A percentile compares a stretch with the other conserved stretches of the same genome.
Evolutionary conservation across 176 grass and related monocot genomes (phyloP).

Genomic region (Ananas comosus): DNA sequence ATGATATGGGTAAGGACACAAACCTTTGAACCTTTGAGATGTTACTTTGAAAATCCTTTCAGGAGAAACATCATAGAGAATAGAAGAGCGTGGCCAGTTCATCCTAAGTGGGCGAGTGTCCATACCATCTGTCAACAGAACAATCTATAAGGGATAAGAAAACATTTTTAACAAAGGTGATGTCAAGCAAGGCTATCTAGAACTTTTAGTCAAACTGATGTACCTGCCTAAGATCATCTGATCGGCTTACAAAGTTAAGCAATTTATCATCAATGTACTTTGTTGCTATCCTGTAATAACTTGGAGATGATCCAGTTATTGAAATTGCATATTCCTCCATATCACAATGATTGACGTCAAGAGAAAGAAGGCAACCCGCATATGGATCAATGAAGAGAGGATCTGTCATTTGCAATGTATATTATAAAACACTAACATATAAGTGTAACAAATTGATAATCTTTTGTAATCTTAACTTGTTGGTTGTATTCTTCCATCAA

Average conservation of each 20-base stretch:
- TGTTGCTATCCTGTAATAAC: slow-evolving; percentile 54
- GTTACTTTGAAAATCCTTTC: slow-evolving; percentile 38
- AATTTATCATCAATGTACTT: slow-evolving; percentile 84
- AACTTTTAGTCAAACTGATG: slow-evolving; percentile 24
- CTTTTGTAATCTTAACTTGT: slow-evolving; percentile 6
- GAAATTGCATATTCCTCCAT: slow-evolving; percentile 18
- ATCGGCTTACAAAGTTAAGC: slow-evolving; percentile 39
- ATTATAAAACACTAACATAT: slow-evolving; percentile 10
- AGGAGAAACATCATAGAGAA: slow-evolving; percentile 78
- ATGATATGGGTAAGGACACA: slow-evolving; percentile 1
- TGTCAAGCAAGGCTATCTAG: not conserved
- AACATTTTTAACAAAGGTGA: not conserved
- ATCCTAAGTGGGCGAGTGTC: slow-evolving; percentile 92
- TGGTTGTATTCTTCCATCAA: slow-evolving; percentile 2
- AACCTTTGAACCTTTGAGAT: slow-evolving; percentile 57
- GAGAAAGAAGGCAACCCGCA: slow-evolving; percentile 58
- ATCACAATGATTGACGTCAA: slow-evolving; percentile 19
- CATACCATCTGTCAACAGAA: slow-evolving; percentile 97
- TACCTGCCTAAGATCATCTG: slow-evolving; percentile 75
- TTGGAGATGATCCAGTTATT: slow-evolving; percentile 11
- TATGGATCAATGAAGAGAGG: slow-evolving; percentile 85
- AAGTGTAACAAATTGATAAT: not conserved
- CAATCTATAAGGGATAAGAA: slow-evolving; percentile 86
- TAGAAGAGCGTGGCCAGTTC: slow-evolving; percentile 61
- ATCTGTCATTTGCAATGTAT: slow-evolving; percentile 37